Conservation (phyloP, 768 basidiomycete genomes). For the Mycena galopus region DNA sequence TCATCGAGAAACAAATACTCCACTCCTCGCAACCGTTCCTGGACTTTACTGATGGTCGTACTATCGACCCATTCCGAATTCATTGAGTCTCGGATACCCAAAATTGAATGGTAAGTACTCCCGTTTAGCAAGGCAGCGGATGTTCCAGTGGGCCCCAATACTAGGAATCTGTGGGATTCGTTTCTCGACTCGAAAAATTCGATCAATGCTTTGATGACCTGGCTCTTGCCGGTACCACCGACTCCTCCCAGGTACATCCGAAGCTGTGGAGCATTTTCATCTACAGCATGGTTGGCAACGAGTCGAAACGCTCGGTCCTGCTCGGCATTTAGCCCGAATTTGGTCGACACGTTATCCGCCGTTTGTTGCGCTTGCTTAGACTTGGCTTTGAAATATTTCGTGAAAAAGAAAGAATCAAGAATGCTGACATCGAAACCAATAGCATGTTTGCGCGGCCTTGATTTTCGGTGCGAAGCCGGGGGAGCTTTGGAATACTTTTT, state of each 20-base stretch:
- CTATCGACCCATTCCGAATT: no score
- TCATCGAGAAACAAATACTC: background rate
- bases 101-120: background rate
- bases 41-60: background rate
- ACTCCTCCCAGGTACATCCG: background rate
- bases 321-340: background rate
- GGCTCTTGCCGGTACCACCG: background rate
- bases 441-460: background rate
- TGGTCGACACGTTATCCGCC: background rate
- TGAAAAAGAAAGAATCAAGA: background rate
- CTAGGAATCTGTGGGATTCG: background rate
- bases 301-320: background rate
- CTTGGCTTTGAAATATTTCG: background rate
- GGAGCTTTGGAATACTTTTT: no score
- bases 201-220: background rate
- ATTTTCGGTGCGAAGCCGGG: no score
- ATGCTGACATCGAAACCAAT: background rate
- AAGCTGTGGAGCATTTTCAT: background rate
- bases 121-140: background rate
- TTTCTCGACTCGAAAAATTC: background rate
- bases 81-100: background rate
- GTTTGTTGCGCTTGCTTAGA: background rate
- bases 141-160: background rate
- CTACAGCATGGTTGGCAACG: background rate
- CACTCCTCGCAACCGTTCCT: background rate